Conservation (phyloP, 345 rosid genomes). For the Lumnitzera racemosa region DNA sequence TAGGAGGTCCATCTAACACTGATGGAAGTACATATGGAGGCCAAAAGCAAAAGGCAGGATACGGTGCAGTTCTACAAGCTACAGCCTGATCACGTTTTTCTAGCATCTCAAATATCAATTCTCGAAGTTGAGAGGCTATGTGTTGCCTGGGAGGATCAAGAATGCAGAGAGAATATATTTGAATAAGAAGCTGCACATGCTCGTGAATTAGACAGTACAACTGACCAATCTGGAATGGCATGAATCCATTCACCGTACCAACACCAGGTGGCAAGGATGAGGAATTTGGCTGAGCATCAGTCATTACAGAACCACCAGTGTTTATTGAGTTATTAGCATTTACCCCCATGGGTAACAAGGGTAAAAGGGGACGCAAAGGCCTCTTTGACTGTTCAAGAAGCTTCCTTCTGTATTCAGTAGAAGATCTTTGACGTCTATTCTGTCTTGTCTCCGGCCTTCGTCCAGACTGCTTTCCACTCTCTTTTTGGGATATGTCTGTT, state of each 20-base stretch:
- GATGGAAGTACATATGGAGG: slow-evolving; percentile 38
- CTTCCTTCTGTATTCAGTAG: slow-evolving; percentile 34
- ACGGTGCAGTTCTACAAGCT: slow-evolving; percentile 41
- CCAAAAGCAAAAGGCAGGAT: slow-evolving; percentile 40
- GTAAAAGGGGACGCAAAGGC: slow-evolving; percentile 71
- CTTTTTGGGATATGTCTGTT: slow-evolving; percentile 26
- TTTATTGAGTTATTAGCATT: slow-evolving; percentile 19
- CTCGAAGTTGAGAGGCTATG: slow-evolving; percentile 61
- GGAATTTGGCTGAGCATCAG: slow-evolving; percentile 18
- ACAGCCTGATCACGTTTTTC: slow-evolving; percentile 44
- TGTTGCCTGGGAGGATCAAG: slow-evolving; percentile 67
- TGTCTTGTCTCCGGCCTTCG: slow-evolving; percentile 77
- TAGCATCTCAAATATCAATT: slow-evolving; percentile 61
- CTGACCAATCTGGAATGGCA: slow-evolving; percentile 61
- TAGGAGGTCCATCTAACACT: slow-evolving; percentile 22
- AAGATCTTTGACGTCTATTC: slow-evolving; percentile 51
- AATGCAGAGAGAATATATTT: slow-evolving; percentile 68
- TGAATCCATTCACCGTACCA: slow-evolving; percentile 47
- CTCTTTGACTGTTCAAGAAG: slow-evolving; percentile 55
- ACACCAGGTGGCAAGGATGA: slow-evolving; percentile 21
- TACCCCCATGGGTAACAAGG: slow-evolving; percentile 41
- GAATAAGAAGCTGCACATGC: slow-evolving; percentile 86
- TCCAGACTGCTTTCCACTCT: slow-evolving; percentile 23
- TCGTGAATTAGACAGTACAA: slow-evolving; percentile 73
- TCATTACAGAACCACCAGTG: slow-evolving; percentile 18